A percentile compares a stretch with the other conserved stretches of the same genome.
phyloP scores from a whole-genome alignment of 345 rosid genomes.

The Cochlearia excelsa region DNA sequence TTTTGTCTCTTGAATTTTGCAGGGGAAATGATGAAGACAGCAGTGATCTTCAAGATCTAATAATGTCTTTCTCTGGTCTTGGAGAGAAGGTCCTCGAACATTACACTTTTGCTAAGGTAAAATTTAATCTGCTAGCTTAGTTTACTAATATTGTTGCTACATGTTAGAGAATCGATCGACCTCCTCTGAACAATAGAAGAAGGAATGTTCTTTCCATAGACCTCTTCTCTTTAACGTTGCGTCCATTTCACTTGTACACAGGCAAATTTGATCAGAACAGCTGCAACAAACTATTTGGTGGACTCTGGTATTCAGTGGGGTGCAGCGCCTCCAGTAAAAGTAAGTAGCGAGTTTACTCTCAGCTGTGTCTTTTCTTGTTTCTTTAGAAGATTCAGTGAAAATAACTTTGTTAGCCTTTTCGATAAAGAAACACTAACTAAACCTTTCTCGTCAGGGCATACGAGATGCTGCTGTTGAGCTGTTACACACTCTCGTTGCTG shows the following conservation, averaged over 20 bases:
- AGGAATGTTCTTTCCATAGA: too few species aligned
- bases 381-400: too few species aligned
- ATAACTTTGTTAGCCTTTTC: too few species aligned
- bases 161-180: slow-evolving; percentile 3
- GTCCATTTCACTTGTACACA: slow-evolving; percentile 25
- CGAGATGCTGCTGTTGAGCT: slow-evolving; percentile 94
- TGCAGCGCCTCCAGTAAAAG: slow-evolving; percentile 87
- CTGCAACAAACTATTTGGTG: slow-evolving; percentile 72
- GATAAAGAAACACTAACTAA: too few species aligned
- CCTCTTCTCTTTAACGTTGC: too few species aligned
- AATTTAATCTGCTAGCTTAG: neutral
- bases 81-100: slow-evolving; percentile 88
- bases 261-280: slow-evolving; percentile 91
- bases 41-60: slow-evolving; percentile 72
- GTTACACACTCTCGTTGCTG: slow-evolving; percentile 85
- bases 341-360: slow-evolving; percentile 31
- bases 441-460: slow-evolving; percentile 59
- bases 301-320: slow-evolving; percentile 96
- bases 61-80: slow-evolving; percentile 68
- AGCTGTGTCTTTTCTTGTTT: too few species aligned
- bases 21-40: slow-evolving; percentile 69
- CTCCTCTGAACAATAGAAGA: too few species aligned
- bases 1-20: slow-evolving; percentile 16
- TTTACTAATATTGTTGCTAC: neutral
- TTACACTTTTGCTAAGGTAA: slow-evolving; percentile 93